These are phyloP conservation scores for Monosporozyma servazzii DNA, from an alignment of 805 yeast genomes.

Conservation along the genomic window DNA sequence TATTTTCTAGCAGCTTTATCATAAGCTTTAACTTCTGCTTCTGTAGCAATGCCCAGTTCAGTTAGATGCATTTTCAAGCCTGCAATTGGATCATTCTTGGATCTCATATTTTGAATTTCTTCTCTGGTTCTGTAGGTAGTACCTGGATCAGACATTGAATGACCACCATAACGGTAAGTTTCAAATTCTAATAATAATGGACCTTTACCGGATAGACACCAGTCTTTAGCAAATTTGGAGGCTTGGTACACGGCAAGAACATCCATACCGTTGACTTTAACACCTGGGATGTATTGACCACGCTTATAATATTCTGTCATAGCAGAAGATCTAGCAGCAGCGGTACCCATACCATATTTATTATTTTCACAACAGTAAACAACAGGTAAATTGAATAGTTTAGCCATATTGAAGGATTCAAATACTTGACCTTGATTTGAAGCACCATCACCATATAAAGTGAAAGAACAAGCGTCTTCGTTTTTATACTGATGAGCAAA, in stretches of 20 bases:
- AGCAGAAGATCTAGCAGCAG: constrained; percentile 96
- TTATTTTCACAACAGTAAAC: constrained; percentile 96
- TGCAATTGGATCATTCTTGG: constrained; percentile 94
- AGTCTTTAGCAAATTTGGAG: constrained; percentile 93
- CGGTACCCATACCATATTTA: constrained; percentile 99
- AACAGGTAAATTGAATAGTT: constrained; percentile 93
- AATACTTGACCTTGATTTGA: constrained; percentile 99
- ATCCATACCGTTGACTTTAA: constrained; percentile 98
- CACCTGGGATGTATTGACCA: constrained; percentile 98
- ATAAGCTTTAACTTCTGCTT: constrained; percentile 86
- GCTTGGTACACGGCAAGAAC: constrained; percentile 91
- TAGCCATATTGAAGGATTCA: constrained; percentile 98
- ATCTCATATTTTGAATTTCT: constrained; percentile 98
- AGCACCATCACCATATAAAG: constrained; percentile 98
- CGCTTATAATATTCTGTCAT: constrained; percentile 95
- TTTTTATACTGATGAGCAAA: constrained; percentile 93
- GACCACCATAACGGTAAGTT: constrained; percentile 99
- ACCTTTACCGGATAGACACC: constrained; percentile 89
- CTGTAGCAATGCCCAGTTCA: constrained; percentile 79
- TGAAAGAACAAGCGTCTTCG: constrained; percentile 71
- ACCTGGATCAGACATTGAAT: constrained; percentile 99
- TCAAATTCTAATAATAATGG: constrained; percentile 94
- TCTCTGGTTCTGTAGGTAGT: constrained; percentile 99
- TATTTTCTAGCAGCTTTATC: constrained; percentile 95
- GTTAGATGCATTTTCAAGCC: constrained; percentile 83